Evolutionary conservation across 306 rosid genomes (phyloP).

Genomic region (Oxytropis ochrocephala): DNA sequence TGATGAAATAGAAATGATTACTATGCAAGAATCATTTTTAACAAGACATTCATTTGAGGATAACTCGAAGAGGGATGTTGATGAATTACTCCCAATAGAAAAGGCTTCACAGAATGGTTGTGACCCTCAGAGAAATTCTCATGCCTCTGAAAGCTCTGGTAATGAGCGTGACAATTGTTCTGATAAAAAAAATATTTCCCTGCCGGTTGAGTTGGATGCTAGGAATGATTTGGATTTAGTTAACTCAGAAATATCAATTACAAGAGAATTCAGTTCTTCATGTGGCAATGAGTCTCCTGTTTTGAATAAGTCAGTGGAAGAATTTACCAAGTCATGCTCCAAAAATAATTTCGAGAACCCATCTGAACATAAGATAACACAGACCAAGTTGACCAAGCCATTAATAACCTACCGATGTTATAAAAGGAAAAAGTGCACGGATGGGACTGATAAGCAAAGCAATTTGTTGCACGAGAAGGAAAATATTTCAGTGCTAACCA

Average conservation of each 20-base stretch:
- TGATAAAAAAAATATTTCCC: constrained; percentile 19
- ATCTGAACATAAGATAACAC: constrained; percentile 9
- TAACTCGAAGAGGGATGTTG: constrained; percentile 13
- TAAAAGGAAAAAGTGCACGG: constrained; percentile 38
- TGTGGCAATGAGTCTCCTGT: constrained; percentile 10
- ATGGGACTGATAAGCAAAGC: constrained; percentile 21
- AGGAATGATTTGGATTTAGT: constrained; percentile 15
- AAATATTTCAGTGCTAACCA: constrained; percentile 27
- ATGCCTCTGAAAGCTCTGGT: not conserved
- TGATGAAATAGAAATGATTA: constrained; percentile 7
- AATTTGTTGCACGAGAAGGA: constrained; percentile 19
- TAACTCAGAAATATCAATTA: constrained; percentile 15
- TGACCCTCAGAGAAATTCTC: constrained; percentile 13
- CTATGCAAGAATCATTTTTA: constrained; percentile 4
- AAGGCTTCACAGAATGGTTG: constrained; percentile 21
- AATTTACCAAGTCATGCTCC: constrained; percentile 19
- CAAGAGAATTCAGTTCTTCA: constrained; percentile 19
- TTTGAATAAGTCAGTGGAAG: constrained; percentile 27
- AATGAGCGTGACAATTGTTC: constrained; percentile 15
- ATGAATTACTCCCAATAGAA: constrained; percentile 17
- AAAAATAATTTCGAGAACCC: constrained; percentile 19
- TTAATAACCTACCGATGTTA: constrained; percentile 39
- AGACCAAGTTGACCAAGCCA: constrained; percentile 25
- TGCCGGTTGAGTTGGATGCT: constrained; percentile 14
- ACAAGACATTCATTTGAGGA: constrained; percentile 21